Evolutionary conservation across 2,329 filamentous ascomycete species (phyloP).

Genomic region (Claviceps pazoutovae): DNA sequence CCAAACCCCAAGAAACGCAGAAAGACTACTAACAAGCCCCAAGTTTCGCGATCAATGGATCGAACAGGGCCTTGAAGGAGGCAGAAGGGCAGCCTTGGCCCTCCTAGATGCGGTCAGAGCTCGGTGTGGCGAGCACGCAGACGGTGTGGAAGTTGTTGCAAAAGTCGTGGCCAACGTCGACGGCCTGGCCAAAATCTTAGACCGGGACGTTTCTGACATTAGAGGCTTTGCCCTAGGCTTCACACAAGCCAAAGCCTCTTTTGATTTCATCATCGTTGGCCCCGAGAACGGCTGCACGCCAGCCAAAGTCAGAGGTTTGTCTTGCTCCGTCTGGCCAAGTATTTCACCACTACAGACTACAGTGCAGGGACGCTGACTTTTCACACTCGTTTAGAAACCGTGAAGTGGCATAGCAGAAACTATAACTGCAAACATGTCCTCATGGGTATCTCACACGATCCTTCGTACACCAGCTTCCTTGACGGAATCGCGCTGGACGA

Average conservation of each 20-base stretch:
- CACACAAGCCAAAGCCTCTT: slow-evolving; percentile 42
- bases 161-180: slow-evolving; percentile 42
- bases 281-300: slow-evolving; percentile 43
- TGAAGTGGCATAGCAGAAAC: slow-evolving; percentile 44
- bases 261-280: slow-evolving; percentile 52
- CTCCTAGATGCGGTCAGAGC: slow-evolving; percentile 34
- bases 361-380: background rate
- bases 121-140: slow-evolving; percentile 28
- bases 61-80: slow-evolving; percentile 39
- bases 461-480: slow-evolving; percentile 45
- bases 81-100: slow-evolving; percentile 36
- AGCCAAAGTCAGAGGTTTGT: slow-evolving; percentile 44
- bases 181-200: slow-evolving; percentile 36
- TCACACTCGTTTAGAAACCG: slow-evolving; percentile 24
- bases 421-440: slow-evolving; percentile 48
- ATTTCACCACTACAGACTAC: background rate
- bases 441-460: slow-evolving; percentile 48
- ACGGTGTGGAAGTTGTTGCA: slow-evolving; percentile 38
- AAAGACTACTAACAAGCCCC: slow-evolving; percentile 5
- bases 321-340: background rate
- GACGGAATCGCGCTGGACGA: slow-evolving; percentile 37
- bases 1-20: background rate
- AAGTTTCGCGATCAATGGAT: slow-evolving; percentile 46
- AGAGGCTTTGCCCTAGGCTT: slow-evolving; percentile 46
- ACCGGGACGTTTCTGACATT: slow-evolving; percentile 32